Evolutionary conservation across 306 rosid genomes (phyloP), one percentile per base, ranked within the genome.

Genomic region (Cucurbita argyrosperma): DNA sequence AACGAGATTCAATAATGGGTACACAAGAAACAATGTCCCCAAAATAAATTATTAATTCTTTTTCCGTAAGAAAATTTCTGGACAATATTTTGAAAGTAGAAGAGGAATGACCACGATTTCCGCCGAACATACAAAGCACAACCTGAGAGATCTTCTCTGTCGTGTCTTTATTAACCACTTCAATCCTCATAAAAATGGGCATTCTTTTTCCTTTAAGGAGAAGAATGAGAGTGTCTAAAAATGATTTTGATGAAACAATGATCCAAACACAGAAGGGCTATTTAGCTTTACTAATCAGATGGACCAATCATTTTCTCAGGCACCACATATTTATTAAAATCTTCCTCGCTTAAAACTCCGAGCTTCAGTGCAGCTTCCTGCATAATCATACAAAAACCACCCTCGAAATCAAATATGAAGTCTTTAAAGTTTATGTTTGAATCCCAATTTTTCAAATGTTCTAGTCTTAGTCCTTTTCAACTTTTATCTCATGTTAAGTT

Each of bases 241-340:
- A 14, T 56, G 5, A 21, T 58, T 57, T 43, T 56, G 53, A 40
- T 45, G 26, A 54, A 18, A 45, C 39, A 55, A 63, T 63, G 67
- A 14, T 57, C 43, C 43, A 74, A 74, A 8, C 68, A 10, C 55
- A 12, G 54, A n/a, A 39, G 68, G 40, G 11, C 11, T 46, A 19
- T 19, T 40, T 16, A 38, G 69, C 46, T 64, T 38, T 12, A 21
- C 87, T 80, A 89, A 80, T 86, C 96, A 21, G 92, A 46, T 57
- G 99, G 99, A 77, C 99, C 97, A 70, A 95, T 79, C 99, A 95
- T 95, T 83, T 95, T 90, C 88, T 90, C 96, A 6, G 97, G 99
- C 77, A 95, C 97, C 84, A 95, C 99, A 51, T 89, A 91, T 61
- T 50, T 83, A 83, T 95, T 96, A 11, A 91, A 95, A 6, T 95